phyloP scores from a whole-genome alignment of 1,139 yeast genomes.

The Suhomyces terraborum region DNA sequence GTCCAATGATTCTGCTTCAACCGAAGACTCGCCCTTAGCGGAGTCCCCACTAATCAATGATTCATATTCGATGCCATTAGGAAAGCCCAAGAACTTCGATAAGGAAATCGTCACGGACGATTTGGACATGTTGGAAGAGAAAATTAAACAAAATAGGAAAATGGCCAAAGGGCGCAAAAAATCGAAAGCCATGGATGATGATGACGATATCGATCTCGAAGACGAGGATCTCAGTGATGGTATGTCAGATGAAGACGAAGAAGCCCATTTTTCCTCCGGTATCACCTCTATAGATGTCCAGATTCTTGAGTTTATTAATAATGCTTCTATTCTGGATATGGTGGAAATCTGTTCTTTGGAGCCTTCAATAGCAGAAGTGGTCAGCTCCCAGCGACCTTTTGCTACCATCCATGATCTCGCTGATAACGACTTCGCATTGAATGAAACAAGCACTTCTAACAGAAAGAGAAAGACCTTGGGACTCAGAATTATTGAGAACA shows the following conservation, averaged over 20 bases:
- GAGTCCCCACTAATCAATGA: slow-evolving; percentile 1
- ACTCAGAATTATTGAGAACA: slow-evolving; percentile 70
- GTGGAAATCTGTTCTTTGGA: slow-evolving; percentile 77
- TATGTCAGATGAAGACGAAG: slow-evolving; percentile 44
- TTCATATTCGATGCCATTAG: background rate
- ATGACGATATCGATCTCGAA: slow-evolving; percentile 48
- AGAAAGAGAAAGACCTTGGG: slow-evolving; percentile 61
- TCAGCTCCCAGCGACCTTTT: slow-evolving; percentile 72
- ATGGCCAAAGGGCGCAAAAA: slow-evolving; percentile 20
- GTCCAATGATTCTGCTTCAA: slow-evolving; percentile 3
- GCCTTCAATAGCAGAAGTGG: slow-evolving; percentile 62
- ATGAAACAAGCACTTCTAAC: slow-evolving; percentile 27
- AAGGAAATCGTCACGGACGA: slow-evolving; percentile 29
- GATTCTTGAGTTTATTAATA: slow-evolving; percentile 75
- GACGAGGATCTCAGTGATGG: slow-evolving; percentile 44
- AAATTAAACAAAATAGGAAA: slow-evolving; percentile 36
- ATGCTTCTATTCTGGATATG: slow-evolving; percentile 72
- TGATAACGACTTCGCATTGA: slow-evolving; percentile 36
- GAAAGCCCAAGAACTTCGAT: slow-evolving; percentile 8
- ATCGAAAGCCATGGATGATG: slow-evolving; percentile 11
- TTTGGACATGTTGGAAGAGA: slow-evolving; percentile 42
- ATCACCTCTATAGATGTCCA: slow-evolving; percentile 61
- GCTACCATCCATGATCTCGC: slow-evolving; percentile 57
- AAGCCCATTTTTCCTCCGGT: slow-evolving; percentile 36
- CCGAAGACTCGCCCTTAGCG: slow-evolving; percentile 3